phyloP scores from a whole-genome alignment of 1,284 basidiomycete species.

The Ceratobasidium sp. region DNA sequence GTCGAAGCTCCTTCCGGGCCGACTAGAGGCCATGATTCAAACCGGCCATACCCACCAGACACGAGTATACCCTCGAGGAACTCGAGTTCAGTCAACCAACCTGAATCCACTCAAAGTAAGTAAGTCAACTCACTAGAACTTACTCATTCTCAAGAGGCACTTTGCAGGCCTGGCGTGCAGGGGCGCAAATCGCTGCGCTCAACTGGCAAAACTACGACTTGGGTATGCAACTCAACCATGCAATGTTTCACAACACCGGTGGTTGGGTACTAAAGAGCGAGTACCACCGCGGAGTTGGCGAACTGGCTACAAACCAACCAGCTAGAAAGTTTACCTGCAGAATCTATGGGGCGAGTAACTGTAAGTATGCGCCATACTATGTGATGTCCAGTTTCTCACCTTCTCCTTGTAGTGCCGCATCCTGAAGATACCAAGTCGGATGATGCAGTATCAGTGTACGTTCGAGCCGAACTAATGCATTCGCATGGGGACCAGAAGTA shows the following conservation, averaged over 20 bases:
- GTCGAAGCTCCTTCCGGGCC: slow-evolving; percentile 47
- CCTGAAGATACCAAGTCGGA: slow-evolving; percentile 32
- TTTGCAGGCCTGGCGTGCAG: slow-evolving; percentile 45
- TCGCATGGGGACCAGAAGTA: slow-evolving; percentile 28
- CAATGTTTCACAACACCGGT: slow-evolving; percentile 48
- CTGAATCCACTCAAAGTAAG: slow-evolving; percentile 38
- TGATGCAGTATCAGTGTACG: slow-evolving; percentile 34
- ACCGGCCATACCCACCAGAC: slow-evolving; percentile 51
- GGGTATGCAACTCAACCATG: slow-evolving; percentile 54
- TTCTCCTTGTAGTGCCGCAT: slow-evolving; percentile 13
- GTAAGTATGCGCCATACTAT: slow-evolving; percentile 1
- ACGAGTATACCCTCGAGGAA: slow-evolving; percentile 54
- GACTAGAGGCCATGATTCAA: slow-evolving; percentile 45
- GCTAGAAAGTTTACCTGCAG: slow-evolving; percentile 30
- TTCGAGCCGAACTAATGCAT: slow-evolving; percentile 41
- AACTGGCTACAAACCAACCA: not conserved
- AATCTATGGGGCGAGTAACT: slow-evolving; percentile 38
- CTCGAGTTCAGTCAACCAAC: slow-evolving; percentile 41
- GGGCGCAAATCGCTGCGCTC: slow-evolving; percentile 54
- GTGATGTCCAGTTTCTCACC: not conserved
- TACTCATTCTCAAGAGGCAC: not conserved
- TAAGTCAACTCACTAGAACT: slow-evolving; percentile 27
- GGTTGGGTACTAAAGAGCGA: slow-evolving; percentile 33
- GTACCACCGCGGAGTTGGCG: slow-evolving; percentile 8
- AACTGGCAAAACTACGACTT: slow-evolving; percentile 51